Percentiles rank a stretch among this genome's conserved stretches.
These are phyloP conservation scores for Paramecium sonneborni DNA, from an alignment of 73 alveolate genomes.

Conservation along the genomic window DNA sequence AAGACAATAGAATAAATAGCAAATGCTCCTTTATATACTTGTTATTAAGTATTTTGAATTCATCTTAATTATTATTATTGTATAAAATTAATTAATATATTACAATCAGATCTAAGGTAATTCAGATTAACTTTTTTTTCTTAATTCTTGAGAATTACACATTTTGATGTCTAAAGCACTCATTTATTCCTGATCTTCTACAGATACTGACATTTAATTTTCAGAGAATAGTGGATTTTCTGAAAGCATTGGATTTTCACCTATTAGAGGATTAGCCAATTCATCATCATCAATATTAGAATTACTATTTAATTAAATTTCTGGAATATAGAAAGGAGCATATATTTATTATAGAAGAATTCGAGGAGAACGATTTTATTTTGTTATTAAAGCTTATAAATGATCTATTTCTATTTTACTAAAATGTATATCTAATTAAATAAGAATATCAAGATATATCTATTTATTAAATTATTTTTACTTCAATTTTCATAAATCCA, in stretches of 20 bases:
- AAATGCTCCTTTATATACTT: not conserved
- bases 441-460: not conserved
- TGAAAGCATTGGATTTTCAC: constrained; percentile 39
- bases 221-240: constrained; percentile 5
- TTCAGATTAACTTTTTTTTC: not conserved
- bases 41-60: constrained; percentile 20
- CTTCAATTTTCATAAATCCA: not conserved
- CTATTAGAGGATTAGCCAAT: not conserved
- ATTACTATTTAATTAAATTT: not conserved
- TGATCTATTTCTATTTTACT: not conserved
- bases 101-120: not conserved
- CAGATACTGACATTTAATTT: not conserved
- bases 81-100: not conserved
- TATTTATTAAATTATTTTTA: not conserved
- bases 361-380: not conserved
- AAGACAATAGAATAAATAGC: not conserved
- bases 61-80: not conserved
- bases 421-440: constrained; percentile 3
- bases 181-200: constrained; percentile 1
- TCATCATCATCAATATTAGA: not conserved
- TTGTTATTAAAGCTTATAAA: not conserved
- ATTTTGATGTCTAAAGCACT: constrained; percentile 20
- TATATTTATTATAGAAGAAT: not conserved
- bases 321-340: not conserved
- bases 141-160: constrained; percentile 34